Conservation (phyloP, 106 monocot genomes). For the Dendrobium chrysotoxum region DNA sequence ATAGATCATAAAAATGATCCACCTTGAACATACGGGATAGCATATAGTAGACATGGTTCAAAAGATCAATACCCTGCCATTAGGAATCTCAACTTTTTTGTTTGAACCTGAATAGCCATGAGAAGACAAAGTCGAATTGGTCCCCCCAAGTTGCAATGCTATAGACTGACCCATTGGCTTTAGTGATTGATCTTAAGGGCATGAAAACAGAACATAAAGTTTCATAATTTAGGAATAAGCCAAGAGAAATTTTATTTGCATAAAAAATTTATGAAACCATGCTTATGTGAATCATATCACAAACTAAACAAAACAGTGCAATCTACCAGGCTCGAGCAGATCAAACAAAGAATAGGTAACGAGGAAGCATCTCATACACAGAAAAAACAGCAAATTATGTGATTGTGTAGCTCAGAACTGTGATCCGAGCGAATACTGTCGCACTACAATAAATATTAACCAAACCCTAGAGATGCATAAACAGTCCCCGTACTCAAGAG, state of each 20-base stretch:
- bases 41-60: background rate
- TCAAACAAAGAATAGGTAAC: background rate
- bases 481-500: background rate
- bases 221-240: conserved; percentile 7
- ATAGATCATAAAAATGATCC: background rate
- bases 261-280: background rate
- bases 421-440: background rate
- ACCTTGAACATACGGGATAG: background rate
- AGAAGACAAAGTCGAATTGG: background rate
- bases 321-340: background rate
- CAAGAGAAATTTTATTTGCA: conserved; percentile 3
- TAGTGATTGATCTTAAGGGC: conserved; percentile 8
- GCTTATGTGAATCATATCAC: background rate
- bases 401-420: background rate
- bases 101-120: conserved; percentile 46
- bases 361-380: background rate
- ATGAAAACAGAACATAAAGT: conserved; percentile 2
- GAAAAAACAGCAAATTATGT: background rate
- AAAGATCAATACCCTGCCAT: conserved; percentile 47
- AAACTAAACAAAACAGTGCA: background rate
- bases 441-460: background rate
- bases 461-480: background rate
- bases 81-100: conserved; percentile 88
- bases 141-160: conserved; percentile 12
- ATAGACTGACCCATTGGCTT: conserved; percentile 29